Evolutionary conservation across 176 grass and related monocot genomes (phyloP).

Genomic region (Calamus simplicifolius): DNA sequence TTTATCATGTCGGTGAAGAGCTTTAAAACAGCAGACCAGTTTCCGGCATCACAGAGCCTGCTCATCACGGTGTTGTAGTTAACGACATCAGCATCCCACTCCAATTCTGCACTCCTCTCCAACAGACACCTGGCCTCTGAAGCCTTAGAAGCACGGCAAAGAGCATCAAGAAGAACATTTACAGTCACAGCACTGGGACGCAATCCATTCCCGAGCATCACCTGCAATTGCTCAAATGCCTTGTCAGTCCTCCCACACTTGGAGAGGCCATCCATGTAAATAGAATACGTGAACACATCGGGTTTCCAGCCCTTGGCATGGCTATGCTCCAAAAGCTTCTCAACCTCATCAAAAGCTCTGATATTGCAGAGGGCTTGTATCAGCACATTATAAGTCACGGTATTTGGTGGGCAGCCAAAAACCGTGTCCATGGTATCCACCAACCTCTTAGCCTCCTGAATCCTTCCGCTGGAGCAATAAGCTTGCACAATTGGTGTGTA

Average conservation of each 20-base stretch:
- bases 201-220: constrained; percentile 48
- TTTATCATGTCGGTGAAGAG: constrained; percentile 67
- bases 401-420: constrained; percentile 52
- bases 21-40: constrained; percentile 56
- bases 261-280: constrained; percentile 76
- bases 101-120: constrained; percentile 54
- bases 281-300: constrained; percentile 73
- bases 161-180: constrained; percentile 82
- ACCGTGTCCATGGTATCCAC: constrained; percentile 46
- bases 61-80: constrained; percentile 96
- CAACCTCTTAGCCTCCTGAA: constrained; percentile 44
- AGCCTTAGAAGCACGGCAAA: constrained; percentile 47
- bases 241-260: constrained; percentile 49
- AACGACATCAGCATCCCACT: constrained; percentile 50
- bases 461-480: constrained; percentile 40
- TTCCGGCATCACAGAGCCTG: constrained; percentile 51
- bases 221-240: constrained; percentile 49
- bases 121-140: constrained; percentile 48
- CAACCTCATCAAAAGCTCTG: constrained; percentile 49
- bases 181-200: constrained; percentile 65
- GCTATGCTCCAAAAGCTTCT: constrained; percentile 44
- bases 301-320: constrained; percentile 47
- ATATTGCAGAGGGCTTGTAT: constrained; percentile 58
- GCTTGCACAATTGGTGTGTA: constrained; percentile 76
- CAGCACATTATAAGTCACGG: constrained; percentile 73